Base-by-base conservation (phyloP, 495 filamentous ascomycete genomes). In the Aspergillus ostianus region DNA sequence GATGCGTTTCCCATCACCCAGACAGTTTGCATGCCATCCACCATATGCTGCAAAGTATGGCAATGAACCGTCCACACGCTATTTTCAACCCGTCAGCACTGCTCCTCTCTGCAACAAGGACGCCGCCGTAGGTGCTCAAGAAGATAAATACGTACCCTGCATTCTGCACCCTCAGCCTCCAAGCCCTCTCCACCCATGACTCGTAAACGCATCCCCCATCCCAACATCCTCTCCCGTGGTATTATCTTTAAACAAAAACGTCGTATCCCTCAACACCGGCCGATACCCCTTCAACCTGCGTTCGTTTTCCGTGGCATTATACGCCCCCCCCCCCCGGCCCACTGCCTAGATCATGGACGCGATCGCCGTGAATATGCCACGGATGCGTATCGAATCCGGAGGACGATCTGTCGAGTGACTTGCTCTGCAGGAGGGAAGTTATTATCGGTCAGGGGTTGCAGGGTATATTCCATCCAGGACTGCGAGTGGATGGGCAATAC, bases 1-100 rank as follows among this genome's bases (percentile, higher is more conserved):
- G 65, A 57, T 17, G 67, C 70, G 60, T 84, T 73, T 13, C 80
- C 81, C 62, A 82, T 77, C 0, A 79, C 77, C 73, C 80, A 83
- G 12, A 80, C 77, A 0, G 76, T 80, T 58, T 83, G 77, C 82
- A 84, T 76, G 60, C 79, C 79, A 77, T 81, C 78, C 18, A 80
- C 59, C 76, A 84, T 82, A 67, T 84, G 81, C 62, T 80, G 79
- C 54, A 82, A 67, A 44, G 82, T 79, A 69, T 88, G 85, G 61
- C 84, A 88, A 67, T 88, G 85, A 23, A 85, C 68, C 80, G 86
- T 83, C 84, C 84, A 87, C 17, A 84, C 83, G 1, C 29, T 32
- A 8, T 4, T 8, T 6, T 32, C 29, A 32, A 10, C 10, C 29
- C 6, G 29, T 32, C 10, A 32, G 29, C 29, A 26, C 2, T 26